These are phyloP conservation scores for Metarhizium guizhouense DNA, from an alignment of 2,329 filamentous ascomycete species.

Conservation along the genomic window DNA sequence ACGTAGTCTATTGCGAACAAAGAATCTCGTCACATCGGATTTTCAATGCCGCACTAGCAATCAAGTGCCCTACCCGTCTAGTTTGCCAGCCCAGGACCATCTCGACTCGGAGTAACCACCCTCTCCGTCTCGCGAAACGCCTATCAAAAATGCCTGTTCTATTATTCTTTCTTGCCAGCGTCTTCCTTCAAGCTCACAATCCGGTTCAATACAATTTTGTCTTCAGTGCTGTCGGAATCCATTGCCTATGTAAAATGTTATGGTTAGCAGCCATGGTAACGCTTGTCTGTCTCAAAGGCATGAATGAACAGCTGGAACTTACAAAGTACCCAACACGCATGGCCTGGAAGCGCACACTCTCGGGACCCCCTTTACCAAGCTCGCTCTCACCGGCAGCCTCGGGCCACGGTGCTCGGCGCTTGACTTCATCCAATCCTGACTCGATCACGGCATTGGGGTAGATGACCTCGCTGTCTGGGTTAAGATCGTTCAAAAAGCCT, in stretches of 20 bases:
- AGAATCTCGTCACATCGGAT: too few relatives aligned
- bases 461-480: conserved; percentile 74
- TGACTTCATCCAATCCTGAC: conserved; percentile 71
- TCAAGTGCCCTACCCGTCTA: too few relatives aligned
- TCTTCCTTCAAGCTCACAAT: conserved; percentile 92
- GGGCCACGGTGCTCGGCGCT: conserved; percentile 68
- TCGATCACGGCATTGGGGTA: conserved; percentile 74
- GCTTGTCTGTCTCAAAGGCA: background rate
- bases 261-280: background rate
- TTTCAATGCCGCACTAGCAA: too few relatives aligned
- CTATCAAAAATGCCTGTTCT: background rate
- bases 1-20: too few relatives aligned
- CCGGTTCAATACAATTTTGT: conserved; percentile 79
- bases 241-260: conserved; percentile 40
- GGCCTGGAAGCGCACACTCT: conserved; percentile 82
- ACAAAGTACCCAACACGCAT: conserved; percentile 82
- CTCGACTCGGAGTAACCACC: too few relatives aligned
- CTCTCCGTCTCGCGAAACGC: background rate
- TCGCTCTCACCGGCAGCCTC: conserved; percentile 64
- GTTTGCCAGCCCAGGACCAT: too few relatives aligned
- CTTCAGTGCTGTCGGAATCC: conserved; percentile 68
- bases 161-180: conserved; percentile 45
- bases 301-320: conserved; percentile 18
- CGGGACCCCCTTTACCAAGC: conserved; percentile 52
- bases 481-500: conserved; percentile 77